phyloP scores from a whole-genome alignment of 78 protist genomes.

The Guillardia theta region DNA sequence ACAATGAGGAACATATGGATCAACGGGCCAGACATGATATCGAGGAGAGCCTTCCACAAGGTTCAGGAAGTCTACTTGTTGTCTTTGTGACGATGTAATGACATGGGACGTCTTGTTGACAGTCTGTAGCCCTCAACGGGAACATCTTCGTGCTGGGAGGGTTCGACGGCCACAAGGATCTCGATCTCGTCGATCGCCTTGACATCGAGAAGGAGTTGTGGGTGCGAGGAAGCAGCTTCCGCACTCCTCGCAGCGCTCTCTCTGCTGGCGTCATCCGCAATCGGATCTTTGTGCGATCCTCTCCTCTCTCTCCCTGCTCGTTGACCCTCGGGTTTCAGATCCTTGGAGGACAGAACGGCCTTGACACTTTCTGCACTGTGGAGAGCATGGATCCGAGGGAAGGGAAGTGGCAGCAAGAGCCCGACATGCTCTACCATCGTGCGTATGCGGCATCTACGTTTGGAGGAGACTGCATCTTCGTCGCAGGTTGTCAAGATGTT shows the following conservation, averaged over 20 bases:
- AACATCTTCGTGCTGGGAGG: not conserved
- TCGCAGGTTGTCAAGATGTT: no score
- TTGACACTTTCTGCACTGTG: not conserved
- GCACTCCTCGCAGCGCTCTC: not conserved
- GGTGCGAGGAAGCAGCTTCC: not conserved
- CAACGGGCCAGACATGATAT: not conserved
- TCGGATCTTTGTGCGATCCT: not conserved
- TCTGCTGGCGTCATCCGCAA: not conserved
- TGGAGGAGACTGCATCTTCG: not conserved
- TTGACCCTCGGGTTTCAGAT: not conserved
- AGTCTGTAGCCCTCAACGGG: not conserved
- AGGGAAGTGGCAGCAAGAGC: not conserved
- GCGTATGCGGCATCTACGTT: not conserved
- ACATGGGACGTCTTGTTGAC: not conserved
- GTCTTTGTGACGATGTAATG: not conserved
- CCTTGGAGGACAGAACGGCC: not conserved
- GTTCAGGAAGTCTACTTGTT: no score
- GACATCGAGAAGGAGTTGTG: not conserved
- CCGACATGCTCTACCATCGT: conserved; percentile 8
- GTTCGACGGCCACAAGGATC: not conserved
- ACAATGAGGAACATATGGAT: not conserved
- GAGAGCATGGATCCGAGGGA: not conserved
- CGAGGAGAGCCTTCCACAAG: not conserved
- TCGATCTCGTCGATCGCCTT: not conserved
- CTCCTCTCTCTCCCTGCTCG: not conserved